These are phyloP conservation scores for Alternaria solani DNA, from an alignment of 2,329 filamentous ascomycete species.

Conservation along the genomic window DNA sequence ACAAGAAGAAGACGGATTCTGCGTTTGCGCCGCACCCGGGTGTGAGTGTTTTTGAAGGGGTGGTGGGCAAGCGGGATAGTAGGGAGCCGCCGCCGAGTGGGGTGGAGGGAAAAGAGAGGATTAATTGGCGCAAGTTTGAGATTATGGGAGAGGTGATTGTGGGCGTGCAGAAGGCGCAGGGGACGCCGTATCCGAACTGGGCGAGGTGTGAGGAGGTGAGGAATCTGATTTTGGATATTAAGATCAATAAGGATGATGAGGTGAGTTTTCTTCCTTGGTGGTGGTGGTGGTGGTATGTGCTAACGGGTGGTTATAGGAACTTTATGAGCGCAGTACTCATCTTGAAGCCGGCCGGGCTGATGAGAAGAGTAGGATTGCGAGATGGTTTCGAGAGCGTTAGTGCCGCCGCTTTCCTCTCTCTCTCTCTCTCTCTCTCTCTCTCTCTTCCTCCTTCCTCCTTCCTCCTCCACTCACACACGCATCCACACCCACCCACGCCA, in stretches of 20 bases:
- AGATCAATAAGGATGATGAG: constrained; percentile 85
- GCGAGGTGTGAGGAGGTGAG: constrained; percentile 73
- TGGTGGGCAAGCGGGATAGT: constrained; percentile 38
- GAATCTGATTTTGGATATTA: constrained; percentile 80
- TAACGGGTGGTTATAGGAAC: constrained; percentile 54
- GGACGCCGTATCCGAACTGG: constrained; percentile 78
- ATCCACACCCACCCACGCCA: neutral
- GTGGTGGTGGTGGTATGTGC: neutral
- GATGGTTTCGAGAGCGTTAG: constrained; percentile 58
- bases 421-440: no score
- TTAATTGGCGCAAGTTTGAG: constrained; percentile 99
- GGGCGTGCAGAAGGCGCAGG: constrained; percentile 90
- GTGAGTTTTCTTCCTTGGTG: constrained; percentile 60
- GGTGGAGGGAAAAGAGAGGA: constrained; percentile 63
- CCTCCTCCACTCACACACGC: constrained; percentile 13
- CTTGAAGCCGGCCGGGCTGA: constrained; percentile 60
- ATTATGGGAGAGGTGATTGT: constrained; percentile 91
- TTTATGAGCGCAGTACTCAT: constrained; percentile 66
- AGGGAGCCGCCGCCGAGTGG: constrained; percentile 54
- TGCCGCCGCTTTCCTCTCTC: constrained; percentile 23
- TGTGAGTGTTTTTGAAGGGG: constrained; percentile 44
- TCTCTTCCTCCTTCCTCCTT: no score
- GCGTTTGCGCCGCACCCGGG: constrained; percentile 46
- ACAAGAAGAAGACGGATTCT: constrained; percentile 40
- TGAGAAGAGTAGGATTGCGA: constrained; percentile 52